Conservation (phyloP, 1,284 basidiomycete species). For the Pholiota adiposa region DNA sequence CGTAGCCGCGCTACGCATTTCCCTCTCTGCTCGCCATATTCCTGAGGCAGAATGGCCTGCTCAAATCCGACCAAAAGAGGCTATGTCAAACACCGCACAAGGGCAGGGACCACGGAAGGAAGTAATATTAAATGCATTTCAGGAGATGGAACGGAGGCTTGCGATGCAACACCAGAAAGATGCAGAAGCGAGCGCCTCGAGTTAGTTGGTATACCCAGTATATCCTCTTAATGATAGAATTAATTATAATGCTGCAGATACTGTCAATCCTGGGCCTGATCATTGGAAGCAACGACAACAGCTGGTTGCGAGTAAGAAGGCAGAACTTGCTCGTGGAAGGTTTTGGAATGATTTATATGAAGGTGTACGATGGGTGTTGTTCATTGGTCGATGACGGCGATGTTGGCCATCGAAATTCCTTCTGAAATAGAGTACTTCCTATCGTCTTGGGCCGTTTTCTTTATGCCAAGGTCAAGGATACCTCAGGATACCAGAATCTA, state of each 20-base stretch:
- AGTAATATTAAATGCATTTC: conserved; percentile 59
- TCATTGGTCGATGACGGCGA: conserved; percentile 40
- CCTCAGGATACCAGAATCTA: too few species aligned
- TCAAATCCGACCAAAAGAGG: conserved; percentile 33
- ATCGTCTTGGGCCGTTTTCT: too few species aligned
- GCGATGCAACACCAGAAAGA: conserved; percentile 37
- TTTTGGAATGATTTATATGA: conserved; percentile 37
- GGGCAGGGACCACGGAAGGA: conserved; percentile 31
- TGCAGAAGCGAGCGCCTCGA: conserved; percentile 29
- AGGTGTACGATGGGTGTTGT: conserved; percentile 44
- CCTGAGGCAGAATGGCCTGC: conserved; percentile 71
- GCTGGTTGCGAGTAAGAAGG: conserved; percentile 16
- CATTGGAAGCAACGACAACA: conserved; percentile 15
- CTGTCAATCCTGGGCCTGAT: background rate
- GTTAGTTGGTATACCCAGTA: conserved; percentile 38
- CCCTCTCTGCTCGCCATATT: conserved; percentile 53
- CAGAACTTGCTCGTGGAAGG: conserved; percentile 15
- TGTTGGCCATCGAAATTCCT: too few species aligned
- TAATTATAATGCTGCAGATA: conserved; percentile 8
- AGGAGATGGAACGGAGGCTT: conserved; percentile 60
- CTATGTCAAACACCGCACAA: conserved; percentile 8
- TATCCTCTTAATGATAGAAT: conserved; percentile 16
- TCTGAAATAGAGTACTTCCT: too few species aligned
- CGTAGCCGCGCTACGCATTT: conserved; percentile 52
- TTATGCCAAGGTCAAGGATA: too few species aligned